These are phyloP conservation scores for Leucaena leucocephala DNA, from an alignment of 306 rosid genomes.

Conservation along the genomic window DNA sequence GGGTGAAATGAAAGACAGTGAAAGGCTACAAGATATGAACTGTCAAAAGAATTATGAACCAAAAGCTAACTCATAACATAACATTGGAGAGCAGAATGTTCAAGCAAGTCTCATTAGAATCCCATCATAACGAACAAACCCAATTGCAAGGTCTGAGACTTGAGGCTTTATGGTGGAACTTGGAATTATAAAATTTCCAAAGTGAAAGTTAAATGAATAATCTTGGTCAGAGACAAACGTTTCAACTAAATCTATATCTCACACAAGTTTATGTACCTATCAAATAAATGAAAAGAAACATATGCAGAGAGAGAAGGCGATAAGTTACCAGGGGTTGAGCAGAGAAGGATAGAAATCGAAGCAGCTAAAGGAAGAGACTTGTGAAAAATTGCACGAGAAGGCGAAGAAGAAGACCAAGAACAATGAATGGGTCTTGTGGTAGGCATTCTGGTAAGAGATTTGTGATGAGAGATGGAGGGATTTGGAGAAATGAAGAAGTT, in stretches of 20 bases:
- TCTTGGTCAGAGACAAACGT: neutral
- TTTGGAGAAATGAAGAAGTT: conserved; percentile 32
- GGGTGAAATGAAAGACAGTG: too few relatives aligned
- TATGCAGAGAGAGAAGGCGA: neutral
- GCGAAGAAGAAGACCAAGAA: conserved; percentile 41
- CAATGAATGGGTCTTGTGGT: conserved; percentile 14
- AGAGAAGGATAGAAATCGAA: conserved; percentile 72
- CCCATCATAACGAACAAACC: neutral
- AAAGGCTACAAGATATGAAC: neutral
- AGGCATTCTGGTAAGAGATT: conserved; percentile 33
- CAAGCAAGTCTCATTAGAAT: neutral
- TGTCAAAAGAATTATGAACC: neutral
- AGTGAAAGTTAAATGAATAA: neutral
- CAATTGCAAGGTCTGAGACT: neutral
- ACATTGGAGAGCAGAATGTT: neutral
- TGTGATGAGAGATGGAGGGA: conserved; percentile 33
- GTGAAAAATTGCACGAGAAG: conserved; percentile 40
- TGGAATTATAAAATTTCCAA: neutral
- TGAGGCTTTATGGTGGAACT: neutral
- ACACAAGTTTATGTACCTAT: neutral
- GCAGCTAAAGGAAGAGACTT: conserved; percentile 76
- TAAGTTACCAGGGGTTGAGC: conserved; percentile 67
- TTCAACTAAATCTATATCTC: neutral
- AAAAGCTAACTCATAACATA: neutral
- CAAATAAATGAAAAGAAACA: neutral